Conservation (phyloP, 768 basidiomycete genomes). For the Kwoniella pini region DNA sequence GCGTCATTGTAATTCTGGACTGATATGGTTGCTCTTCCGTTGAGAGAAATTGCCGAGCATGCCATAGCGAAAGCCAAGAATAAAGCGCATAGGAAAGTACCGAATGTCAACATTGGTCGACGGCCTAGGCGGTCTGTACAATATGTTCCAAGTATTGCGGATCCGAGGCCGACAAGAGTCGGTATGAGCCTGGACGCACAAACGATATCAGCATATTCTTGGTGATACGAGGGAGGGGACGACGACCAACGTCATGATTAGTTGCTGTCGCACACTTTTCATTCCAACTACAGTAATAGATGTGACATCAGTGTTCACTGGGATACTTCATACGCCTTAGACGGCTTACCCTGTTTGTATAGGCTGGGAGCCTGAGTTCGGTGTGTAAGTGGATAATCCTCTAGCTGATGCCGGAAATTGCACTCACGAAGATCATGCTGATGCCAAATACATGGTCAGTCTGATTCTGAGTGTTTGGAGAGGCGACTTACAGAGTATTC, state of each 20-base stretch:
- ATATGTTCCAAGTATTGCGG: constrained; percentile 28
- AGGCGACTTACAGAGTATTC: constrained; percentile 1
- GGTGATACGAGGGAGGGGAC: not conserved
- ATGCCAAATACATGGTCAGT: not conserved
- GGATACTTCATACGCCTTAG: not conserved
- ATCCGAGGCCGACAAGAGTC: constrained; percentile 20
- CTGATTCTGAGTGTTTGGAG: not conserved
- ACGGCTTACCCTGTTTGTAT: constrained; percentile 27
- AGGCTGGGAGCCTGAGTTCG: constrained; percentile 20
- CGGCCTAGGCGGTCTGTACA: constrained; percentile 33
- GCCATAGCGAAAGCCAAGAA: constrained; percentile 28
- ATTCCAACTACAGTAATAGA: constrained; percentile 26
- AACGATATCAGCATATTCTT: no score
- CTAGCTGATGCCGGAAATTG: not conserved
- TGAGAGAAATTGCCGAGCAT: constrained; percentile 21
- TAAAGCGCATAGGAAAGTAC: constrained; percentile 27
- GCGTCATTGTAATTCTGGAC: constrained; percentile 9
- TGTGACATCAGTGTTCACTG: not conserved
- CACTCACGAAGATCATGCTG: constrained; percentile 14
- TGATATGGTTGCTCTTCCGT: constrained; percentile 5
- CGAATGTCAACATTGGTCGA: constrained; percentile 25
- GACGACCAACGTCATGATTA: constrained; percentile 37
- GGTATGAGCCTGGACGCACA: constrained; percentile 32
- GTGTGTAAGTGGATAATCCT: not conserved
- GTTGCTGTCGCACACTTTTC: constrained; percentile 20